These are phyloP conservation scores for Xylaria sp. DNA, from an alignment of 2,329 filamentous ascomycete species.

Conservation along the genomic window DNA sequence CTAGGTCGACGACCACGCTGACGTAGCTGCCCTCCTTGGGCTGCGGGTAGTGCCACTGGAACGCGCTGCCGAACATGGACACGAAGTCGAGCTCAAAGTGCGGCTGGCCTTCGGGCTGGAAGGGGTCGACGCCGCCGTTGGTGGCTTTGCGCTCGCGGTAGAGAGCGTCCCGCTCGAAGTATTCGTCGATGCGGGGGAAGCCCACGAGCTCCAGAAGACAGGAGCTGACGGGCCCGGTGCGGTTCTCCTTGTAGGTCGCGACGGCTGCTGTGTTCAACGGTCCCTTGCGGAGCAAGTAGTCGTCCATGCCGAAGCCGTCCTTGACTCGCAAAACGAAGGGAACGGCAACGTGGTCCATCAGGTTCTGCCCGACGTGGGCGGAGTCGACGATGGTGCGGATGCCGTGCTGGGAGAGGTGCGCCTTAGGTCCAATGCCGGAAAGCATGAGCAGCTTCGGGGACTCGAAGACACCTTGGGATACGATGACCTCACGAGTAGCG, in stretches of 20 bases:
- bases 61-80: constrained; percentile 57
- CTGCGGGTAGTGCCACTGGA: constrained; percentile 54
- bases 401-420: constrained; percentile 57
- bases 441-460: constrained; percentile 69
- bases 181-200: constrained; percentile 62
- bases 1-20: constrained; percentile 59
- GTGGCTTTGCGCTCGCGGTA: constrained; percentile 52
- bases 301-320: constrained; percentile 48
- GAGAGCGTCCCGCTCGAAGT: constrained; percentile 52
- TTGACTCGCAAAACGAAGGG: constrained; percentile 54
- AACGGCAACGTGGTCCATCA: constrained; percentile 66
- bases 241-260: constrained; percentile 45
- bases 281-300: constrained; percentile 48
- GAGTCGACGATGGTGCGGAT: constrained; percentile 62
- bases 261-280: constrained; percentile 43
- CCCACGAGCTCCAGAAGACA: constrained; percentile 58
- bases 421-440: constrained; percentile 63
- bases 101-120: constrained; percentile 61
- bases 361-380: constrained; percentile 67
- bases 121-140: constrained; percentile 56
- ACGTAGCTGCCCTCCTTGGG: constrained; percentile 53
- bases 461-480: constrained; percentile 63
- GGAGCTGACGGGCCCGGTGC: constrained; percentile 47
- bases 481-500: constrained; percentile 55
- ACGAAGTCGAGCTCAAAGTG: constrained; percentile 69